Evolutionary conservation across 345 rosid genomes (phyloP), one percentile per base, ranked within the genome.

Genomic region (Litchi chinensis): DNA sequence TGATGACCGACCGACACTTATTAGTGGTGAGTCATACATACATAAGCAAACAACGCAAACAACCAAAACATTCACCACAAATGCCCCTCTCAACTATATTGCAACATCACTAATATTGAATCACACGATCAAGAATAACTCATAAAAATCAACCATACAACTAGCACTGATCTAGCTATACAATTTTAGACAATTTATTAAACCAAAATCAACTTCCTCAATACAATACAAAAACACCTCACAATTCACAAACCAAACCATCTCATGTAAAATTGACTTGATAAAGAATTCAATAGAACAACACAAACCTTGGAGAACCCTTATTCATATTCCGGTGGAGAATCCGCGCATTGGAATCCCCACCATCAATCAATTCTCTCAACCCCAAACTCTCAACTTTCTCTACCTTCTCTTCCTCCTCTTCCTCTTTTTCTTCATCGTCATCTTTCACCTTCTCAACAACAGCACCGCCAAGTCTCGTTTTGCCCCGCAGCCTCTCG

Each of bases 321-420:
- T 89, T 83, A 77, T 80, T 88, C 82, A 87, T 73, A 86, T 89
- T 94, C 88, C 99, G 86, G 21, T 90, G 99, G 83, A 96, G 93
- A 82, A 96, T 86, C 86, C 99, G 87, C 21, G 76, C 87, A 70
- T 76, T 82, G 6, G 91, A 72, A 70, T 87, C 92, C 63, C 87
- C 89, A 10, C 83, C 93, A 81, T 87, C 95, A 62, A 96, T 96
- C 88, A 96, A 85, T 80, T 91, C 98, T 82, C 93, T 90, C 80
- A 96, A 80, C 48, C 99, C 99, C 84, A 89, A 83, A 82, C 76
- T 93, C 85, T 82, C 88, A 5, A 79, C 80, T 66, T 86, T 85
- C 79, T 85, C 92, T 70, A 82, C 91, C 66, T 84, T 85, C 26
- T 80, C 86, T 16, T 78, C 81, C 65, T 74, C 83, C 21, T 79